Base-by-base conservation (phyloP, 2,329 filamentous ascomycete species). In the Curvularia sp. region DNA sequence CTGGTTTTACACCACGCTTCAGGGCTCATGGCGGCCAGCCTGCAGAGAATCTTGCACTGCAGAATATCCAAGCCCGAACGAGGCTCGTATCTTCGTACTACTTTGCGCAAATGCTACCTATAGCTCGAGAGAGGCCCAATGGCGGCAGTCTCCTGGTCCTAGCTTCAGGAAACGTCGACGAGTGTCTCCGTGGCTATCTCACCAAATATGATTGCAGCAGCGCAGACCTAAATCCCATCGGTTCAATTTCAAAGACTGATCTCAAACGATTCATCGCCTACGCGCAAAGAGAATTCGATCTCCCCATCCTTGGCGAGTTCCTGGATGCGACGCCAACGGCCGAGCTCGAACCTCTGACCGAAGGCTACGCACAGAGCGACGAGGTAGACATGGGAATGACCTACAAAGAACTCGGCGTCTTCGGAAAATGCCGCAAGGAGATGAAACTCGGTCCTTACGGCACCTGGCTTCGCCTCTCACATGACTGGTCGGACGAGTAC, bases 261-360 rank as follows among this genome's bases (percentile, higher is more conserved):
- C 79, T 92, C 1, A 91, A 90, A 73, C 77, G 83, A 9, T 92
- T 93, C 77, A 89, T 92, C 58, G 79, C 78, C n/a, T 92, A 86
- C 82, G 72, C 74, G 0, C 43, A 60, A 1, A 62, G 43, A 0
- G 62, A 82, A 35, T 92, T 90, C 68, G 74, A 83, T 5, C 76
- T 93, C 1, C 87, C 88, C 0, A 85, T 89, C 53, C 82, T 92
- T 1, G 75, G 85, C 9, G 82, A 86, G 9, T 93, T 93, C 77
- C 75, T 93, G 52, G 66, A 71, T 20, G 75, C 80, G 5, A 77
- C 78, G 0, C 81, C 80, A 3, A 83, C 80, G 0, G 80, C 80
- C 10, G 80, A 83, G 59, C 76, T 83, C 70, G 85, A 89, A 66
- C 89, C 89, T 7, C 85, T 90, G 47, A 89, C 88, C 0, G 81